Percentiles rank a stretch among this genome's conserved stretches.
phyloP scores from a whole-genome alignment of 176 grass and related monocot species.

The Musa acuminata region DNA sequence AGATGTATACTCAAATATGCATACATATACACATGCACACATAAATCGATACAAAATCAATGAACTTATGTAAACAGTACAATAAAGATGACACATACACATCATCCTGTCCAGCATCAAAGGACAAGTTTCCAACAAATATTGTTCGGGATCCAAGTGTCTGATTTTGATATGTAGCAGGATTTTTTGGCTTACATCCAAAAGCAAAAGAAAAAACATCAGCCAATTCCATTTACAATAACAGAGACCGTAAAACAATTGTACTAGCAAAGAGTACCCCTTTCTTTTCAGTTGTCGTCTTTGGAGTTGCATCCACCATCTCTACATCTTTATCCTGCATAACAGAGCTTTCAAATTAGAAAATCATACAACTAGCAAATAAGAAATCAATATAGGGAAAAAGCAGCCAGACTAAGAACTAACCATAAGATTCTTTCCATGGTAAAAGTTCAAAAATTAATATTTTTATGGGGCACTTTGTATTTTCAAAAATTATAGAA shows the following conservation, averaged over 20 bases:
- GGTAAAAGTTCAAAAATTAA: too few species aligned
- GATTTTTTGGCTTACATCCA: constrained; percentile 38
- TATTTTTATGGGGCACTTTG: too few species aligned
- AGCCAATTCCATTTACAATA: background rate
- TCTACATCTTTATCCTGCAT: constrained; percentile 24
- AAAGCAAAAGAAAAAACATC: constrained; percentile 6
- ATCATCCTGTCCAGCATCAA: constrained; percentile 28
- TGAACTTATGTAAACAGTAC: background rate
- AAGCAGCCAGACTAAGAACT: background rate
- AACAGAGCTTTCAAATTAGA: background rate
- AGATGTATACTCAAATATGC: too few species aligned
- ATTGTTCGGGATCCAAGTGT: constrained; percentile 40
- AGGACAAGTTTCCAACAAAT: constrained; percentile 61
- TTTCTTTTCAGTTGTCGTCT: constrained; percentile 6
- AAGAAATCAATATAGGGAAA: background rate
- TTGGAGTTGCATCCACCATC: constrained; percentile 10
- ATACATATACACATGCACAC: too few species aligned
- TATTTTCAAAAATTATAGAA: too few species aligned
- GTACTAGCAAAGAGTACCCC: constrained; percentile 21
- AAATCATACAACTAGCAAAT: background rate
- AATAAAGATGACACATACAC: constrained; percentile 31
- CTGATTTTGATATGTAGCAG: constrained; percentile 34
- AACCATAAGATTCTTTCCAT: too few species aligned
- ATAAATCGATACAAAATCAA: too few species aligned
- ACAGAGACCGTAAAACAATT: background rate